These are phyloP conservation scores for Penicillium cataractarum DNA, from an alignment of 495 filamentous ascomycete genomes.

Conservation along the genomic window DNA sequence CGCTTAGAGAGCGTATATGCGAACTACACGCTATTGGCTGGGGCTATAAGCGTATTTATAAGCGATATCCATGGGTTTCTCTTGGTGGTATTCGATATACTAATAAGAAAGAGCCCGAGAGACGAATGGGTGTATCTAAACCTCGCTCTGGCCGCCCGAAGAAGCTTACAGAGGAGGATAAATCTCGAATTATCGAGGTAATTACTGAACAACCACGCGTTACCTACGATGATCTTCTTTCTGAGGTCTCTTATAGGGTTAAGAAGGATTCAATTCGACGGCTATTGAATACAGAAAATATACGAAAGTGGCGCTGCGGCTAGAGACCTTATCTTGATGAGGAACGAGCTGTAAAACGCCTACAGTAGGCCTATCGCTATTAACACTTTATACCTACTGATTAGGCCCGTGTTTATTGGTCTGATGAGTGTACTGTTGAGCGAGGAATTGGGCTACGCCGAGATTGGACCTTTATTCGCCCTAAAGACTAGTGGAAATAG, in stretches of 20 bases:
- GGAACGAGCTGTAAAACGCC: conserved; percentile 2
- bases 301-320: conserved; percentile 8
- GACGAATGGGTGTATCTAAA: conserved; percentile 8
- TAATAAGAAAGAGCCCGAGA: conserved; percentile 11
- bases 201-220: conserved; percentile 14
- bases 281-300: conserved; percentile 10
- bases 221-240: conserved; percentile 18
- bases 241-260: conserved; percentile 14
- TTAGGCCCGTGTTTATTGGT: conserved; percentile 11
- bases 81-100: conserved; percentile 16
- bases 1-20: conserved; percentile 15
- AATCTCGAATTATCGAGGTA: conserved; percentile 8
- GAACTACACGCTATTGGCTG: conserved; percentile 16
- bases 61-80: conserved; percentile 13
- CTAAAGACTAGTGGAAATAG: conserved; percentile 4
- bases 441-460: conserved; percentile 2
- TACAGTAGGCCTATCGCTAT: neutral
- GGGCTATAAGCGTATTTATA: conserved; percentile 19
- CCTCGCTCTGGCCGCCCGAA: conserved; percentile 17
- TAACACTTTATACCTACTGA: neutral
- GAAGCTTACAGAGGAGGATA: conserved; percentile 16
- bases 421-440: conserved; percentile 12
- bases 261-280: conserved; percentile 14
- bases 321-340: conserved; percentile 7
- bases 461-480: conserved; percentile 5